Evolutionary conservation across 305 asterid species (phyloP).

Genomic region (Fraxinus xanthoxyloides): DNA sequence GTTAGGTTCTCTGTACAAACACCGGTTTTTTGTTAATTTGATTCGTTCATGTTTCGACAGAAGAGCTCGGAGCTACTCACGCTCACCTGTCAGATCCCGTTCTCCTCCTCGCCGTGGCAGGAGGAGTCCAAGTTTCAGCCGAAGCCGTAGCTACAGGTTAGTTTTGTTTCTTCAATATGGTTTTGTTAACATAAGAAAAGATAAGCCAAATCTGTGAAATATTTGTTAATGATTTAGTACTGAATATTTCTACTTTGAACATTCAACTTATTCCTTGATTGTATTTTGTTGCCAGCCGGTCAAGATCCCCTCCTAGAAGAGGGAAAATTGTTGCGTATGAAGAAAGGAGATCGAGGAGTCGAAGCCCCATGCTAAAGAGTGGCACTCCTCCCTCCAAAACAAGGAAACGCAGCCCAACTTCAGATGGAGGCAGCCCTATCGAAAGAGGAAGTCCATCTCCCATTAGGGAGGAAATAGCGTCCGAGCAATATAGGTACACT

Average conservation of each 20-base stretch:
- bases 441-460: slow-evolving; percentile 31
- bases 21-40: neutral
- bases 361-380: slow-evolving; percentile 52
- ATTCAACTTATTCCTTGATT: neutral
- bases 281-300: slow-evolving; percentile 47
- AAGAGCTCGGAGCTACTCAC: slow-evolving; percentile 67
- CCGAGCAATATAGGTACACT: neutral
- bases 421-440: slow-evolving; percentile 42
- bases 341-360: slow-evolving; percentile 62
- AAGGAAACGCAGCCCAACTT: slow-evolving; percentile 60
- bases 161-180: neutral
- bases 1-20: neutral
- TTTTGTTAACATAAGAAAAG: neutral
- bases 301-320: slow-evolving; percentile 74
- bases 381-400: slow-evolving; percentile 40
- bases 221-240: neutral
- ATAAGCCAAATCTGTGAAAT: neutral
- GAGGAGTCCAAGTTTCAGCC: slow-evolving; percentile 73
- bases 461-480: neutral
- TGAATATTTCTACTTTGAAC: neutral
- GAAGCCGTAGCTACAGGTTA: slow-evolving; percentile 86
- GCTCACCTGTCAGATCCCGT: slow-evolving; percentile 86
- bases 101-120: slow-evolving; percentile 75
- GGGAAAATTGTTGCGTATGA: slow-evolving; percentile 48
- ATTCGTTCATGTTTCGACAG: slow-evolving; percentile 31